These are phyloP conservation scores for Clonostachys rosea DNA, from an alignment of 2,329 filamentous ascomycete genomes.

Conservation along the genomic window DNA sequence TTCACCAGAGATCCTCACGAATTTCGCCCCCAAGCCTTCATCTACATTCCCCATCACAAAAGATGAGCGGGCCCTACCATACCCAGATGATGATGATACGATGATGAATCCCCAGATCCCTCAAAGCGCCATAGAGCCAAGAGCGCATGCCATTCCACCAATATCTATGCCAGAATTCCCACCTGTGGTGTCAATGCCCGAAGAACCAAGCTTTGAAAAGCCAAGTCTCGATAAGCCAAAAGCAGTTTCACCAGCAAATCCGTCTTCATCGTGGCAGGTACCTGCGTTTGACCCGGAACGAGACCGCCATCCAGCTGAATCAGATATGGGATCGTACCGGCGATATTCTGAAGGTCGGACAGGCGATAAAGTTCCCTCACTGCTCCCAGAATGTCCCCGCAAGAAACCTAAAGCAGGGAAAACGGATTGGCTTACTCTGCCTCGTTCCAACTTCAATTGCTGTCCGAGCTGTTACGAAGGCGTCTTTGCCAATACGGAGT, in stretches of 20 bases:
- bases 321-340: conserved; percentile 36
- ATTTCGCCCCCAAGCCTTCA: conserved; percentile 12
- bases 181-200: not conserved
- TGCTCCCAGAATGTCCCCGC: conserved; percentile 65
- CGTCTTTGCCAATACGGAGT: conserved; percentile 65
- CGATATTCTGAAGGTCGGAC: conserved; percentile 43
- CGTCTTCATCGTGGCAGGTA: conserved; percentile 34
- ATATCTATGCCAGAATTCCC: conserved; percentile 15
- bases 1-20: not conserved
- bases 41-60: conserved; percentile 20
- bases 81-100: conserved; percentile 34
- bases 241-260: not conserved
- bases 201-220: not conserved
- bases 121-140: conserved; percentile 1
- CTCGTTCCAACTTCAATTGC: conserved; percentile 69
- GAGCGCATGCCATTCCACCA: conserved; percentile 1
- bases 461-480: conserved; percentile 75
- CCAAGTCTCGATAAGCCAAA: not conserved
- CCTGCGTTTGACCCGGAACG: conserved; percentile 35
- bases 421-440: conserved; percentile 78
- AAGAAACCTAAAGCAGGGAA: conserved; percentile 56
- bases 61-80: conserved; percentile 13
- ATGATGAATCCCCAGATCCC: conserved; percentile 8
- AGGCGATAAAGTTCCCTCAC: conserved; percentile 25
- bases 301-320: conserved; percentile 22